These are phyloP conservation scores for Iris macrosiphon DNA, from an alignment of 106 monocot genomes.

Conservation along the genomic window DNA sequence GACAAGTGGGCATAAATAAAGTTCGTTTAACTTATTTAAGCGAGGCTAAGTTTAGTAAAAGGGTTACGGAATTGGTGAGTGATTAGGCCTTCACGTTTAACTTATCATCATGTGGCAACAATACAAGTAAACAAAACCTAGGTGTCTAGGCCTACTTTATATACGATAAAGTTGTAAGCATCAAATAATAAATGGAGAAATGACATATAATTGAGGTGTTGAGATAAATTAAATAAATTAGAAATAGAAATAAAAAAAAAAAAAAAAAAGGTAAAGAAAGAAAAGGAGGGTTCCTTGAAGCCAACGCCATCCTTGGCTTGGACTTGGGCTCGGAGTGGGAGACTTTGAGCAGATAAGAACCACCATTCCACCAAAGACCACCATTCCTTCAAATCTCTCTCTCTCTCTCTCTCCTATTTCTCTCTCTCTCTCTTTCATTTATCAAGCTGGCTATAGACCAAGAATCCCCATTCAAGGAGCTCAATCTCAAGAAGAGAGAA, in stretches of 20 bases:
- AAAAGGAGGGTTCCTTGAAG: constrained; percentile 9
- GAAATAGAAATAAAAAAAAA: not conserved
- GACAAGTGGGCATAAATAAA: too few relatives aligned
- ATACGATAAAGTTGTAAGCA: too few relatives aligned
- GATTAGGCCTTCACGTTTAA: too few relatives aligned
- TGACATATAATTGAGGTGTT: too few relatives aligned
- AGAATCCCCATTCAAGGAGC: constrained; percentile 28
- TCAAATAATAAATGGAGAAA: too few relatives aligned
- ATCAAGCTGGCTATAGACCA: constrained; percentile 35
- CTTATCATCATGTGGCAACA: too few relatives aligned
- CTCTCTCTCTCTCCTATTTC: not conserved
- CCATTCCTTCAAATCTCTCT: not conserved
- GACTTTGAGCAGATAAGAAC: constrained; percentile 13
- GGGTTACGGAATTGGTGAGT: not conserved
- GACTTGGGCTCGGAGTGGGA: constrained; percentile 11
- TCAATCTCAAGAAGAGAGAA: constrained; percentile 37
- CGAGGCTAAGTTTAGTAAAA: constrained; percentile 6
- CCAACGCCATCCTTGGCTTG: constrained; percentile 24
- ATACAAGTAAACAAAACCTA: too few relatives aligned
- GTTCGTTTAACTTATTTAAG: too few relatives aligned
- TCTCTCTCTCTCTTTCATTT: not conserved
- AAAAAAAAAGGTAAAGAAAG: too few relatives aligned
- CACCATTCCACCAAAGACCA: not conserved
- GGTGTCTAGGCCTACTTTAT: too few relatives aligned
- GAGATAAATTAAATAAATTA: not conserved